Evolutionary conservation across 257 asterid genomes (phyloP).

Genomic region (Mentha longifolia): DNA sequence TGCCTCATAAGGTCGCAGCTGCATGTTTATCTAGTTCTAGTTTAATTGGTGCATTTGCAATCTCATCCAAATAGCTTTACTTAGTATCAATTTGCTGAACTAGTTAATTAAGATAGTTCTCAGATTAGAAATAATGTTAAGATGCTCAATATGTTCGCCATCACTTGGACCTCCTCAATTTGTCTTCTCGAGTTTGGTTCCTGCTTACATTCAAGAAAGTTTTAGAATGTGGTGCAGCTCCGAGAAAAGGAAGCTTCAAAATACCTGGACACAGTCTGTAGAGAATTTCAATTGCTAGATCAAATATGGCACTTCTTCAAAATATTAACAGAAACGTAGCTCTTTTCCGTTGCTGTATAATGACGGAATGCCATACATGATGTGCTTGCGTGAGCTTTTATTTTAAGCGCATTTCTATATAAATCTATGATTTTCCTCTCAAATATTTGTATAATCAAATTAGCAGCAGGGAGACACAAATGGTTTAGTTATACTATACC

Average conservation of each 20-base stretch:
- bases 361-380: constrained; percentile 12
- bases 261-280: constrained; percentile 3
- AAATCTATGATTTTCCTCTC: not conserved
- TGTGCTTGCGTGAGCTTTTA: constrained; percentile 4
- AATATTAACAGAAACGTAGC: not conserved
- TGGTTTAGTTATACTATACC: not conserved
- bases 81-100: not conserved
- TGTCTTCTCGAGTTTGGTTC: not conserved
- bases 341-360: not conserved
- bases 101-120: not conserved
- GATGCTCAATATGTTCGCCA: constrained; percentile 2
- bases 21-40: not conserved
- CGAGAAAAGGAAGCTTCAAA: not conserved
- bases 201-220: not conserved
- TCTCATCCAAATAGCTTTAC: not conserved
- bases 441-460: not conserved
- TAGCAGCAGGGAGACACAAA: not conserved
- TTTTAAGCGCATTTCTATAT: too few species aligned
- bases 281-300: constrained; percentile 13
- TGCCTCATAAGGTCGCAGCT: not conserved
- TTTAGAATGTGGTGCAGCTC: not conserved
- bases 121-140: not conserved
- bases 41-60: not conserved
- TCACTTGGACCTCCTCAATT: not conserved
- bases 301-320: not conserved